Percentiles rank a stretch among this genome's conserved stretches.
phyloP scores from a whole-genome alignment of 2,329 filamentous ascomycete genomes.

The Pseudonectria buxi region DNA sequence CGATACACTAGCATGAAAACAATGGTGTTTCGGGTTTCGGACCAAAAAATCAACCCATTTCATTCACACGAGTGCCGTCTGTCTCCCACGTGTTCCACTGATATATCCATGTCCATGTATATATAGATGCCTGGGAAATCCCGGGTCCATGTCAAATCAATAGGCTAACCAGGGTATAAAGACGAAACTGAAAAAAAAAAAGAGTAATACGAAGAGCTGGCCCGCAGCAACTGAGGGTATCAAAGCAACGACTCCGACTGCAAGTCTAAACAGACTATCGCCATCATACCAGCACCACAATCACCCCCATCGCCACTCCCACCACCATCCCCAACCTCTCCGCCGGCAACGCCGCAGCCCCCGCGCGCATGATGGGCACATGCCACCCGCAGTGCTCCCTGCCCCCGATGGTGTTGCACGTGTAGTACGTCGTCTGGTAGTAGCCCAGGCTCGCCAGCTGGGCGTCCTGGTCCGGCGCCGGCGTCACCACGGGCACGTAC shows the following conservation, averaged over 20 bases:
- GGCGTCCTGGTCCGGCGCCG: conserved; percentile 25
- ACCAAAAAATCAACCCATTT: conserved; percentile 26
- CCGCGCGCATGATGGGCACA: conserved; percentile 25
- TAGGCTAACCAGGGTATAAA: no score
- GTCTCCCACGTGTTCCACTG: no score
- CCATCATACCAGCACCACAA: conserved; percentile 10
- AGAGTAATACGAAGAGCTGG: not conserved
- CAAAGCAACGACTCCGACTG: not conserved
- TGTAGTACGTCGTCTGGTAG: conserved; percentile 28
- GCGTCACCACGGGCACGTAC: conserved; percentile 26
- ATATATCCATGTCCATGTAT: no score
- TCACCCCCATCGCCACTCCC: conserved; percentile 16
- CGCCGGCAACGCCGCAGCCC: conserved; percentile 14
- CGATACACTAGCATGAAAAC: conserved; percentile 37
- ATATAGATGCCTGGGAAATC: no score
- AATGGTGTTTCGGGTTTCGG: conserved; percentile 37
- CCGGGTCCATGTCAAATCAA: no score
- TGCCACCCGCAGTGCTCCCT: conserved; percentile 31
- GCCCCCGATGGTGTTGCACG: conserved; percentile 25
- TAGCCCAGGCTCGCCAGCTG: conserved; percentile 25
- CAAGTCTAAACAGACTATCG: no score
- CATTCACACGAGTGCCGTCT: conserved; percentile 5
- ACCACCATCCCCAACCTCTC: conserved; percentile 14
- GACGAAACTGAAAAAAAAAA: not conserved
- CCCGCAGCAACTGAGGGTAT: conserved; percentile 4